Conservation (phyloP, 768 basidiomycete genomes). For the Macrolepiota dolichaula region DNA sequence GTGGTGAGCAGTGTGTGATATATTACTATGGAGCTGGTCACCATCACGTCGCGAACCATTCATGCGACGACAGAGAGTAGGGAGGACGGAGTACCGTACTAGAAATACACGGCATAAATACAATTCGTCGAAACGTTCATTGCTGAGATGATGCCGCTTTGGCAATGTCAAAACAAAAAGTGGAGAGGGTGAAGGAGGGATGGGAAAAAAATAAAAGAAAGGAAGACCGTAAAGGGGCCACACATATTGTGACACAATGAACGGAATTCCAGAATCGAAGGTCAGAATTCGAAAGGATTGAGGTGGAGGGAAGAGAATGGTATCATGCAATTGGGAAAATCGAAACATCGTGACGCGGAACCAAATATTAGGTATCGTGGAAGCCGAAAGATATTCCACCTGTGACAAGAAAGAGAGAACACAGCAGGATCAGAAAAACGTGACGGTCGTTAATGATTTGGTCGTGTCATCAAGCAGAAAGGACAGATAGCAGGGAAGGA, state of each 20-base stretch:
- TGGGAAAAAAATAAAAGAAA: not conserved
- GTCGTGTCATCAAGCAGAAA: slow-evolving; percentile 12
- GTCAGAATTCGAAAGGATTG: not conserved
- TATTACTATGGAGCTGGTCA: slow-evolving; percentile 14
- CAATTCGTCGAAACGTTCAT: not conserved
- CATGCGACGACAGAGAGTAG: slow-evolving; percentile 13
- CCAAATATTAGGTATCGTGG: slow-evolving; percentile 12
- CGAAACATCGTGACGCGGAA: slow-evolving; percentile 30
- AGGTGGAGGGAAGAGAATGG: slow-evolving; percentile 9
- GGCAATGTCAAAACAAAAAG: slow-evolving; percentile 11
- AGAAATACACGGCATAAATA: slow-evolving; percentile 22
- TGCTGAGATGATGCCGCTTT: not conserved
- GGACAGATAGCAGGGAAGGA: slow-evolving; percentile 12
- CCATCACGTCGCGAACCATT: slow-evolving; percentile 7
- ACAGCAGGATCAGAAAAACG: slow-evolving; percentile 16
- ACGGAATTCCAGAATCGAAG: slow-evolving; percentile 7
- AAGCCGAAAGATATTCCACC: slow-evolving; percentile 3
- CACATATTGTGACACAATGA: slow-evolving; percentile 1
- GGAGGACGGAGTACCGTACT: slow-evolving; percentile 17
- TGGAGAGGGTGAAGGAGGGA: slow-evolving; percentile 2
- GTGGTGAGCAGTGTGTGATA: slow-evolving; percentile 4
- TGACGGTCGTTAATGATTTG: slow-evolving; percentile 13
- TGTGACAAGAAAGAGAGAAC: slow-evolving; percentile 12
- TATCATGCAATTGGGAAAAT: slow-evolving; percentile 17
- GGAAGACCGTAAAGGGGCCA: not conserved